Base-by-base conservation (phyloP, 768 basidiomycete genomes). In the Udeniomyces megalosporus region DNA sequence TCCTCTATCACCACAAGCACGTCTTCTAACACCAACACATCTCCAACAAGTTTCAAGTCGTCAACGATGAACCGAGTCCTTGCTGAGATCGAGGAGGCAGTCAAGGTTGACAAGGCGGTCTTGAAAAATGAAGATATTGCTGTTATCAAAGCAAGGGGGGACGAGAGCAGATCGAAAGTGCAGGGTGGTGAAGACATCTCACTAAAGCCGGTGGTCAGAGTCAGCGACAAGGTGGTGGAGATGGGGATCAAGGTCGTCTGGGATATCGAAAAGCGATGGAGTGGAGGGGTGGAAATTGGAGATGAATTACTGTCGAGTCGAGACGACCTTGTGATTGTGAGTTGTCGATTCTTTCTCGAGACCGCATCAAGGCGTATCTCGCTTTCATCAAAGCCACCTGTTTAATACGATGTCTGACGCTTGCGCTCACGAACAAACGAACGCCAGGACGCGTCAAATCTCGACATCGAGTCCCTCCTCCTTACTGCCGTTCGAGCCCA, bases 201-300 rank as follows among this genome's bases (percentile, higher is more conserved):
- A 29, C 69, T 69, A 20, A 76, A 76, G 50, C 79, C 29, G 4
- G 6, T 3, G n/a, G 34, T 35, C 6, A 24, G 62, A 34, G 67
- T 69, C 22, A 68, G 53, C 32, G 89, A 92, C 69, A 80, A 85
- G 64, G 80, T 88, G 1, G 83, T 92, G 71, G 79, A 79, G 48
- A 73, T 85, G 49, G 77, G 75, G 32, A 82, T 91, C 56, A 74
- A 79, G n/a, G 82, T 86, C 14, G 76, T 76, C 57, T 95, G 90
- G 90, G 82, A 86, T 68, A 82, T 87, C 2, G 79, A 81, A 20
- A 48, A 77, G 79, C 63, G 78, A 79, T 26, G 83, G 85, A 15
- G 75, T 86, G 22, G 86, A 84, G 70, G 73, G 24, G 73, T 87
- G 32, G 75, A 81, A 26, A 71, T 75, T 10, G 78, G 78, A 22